Evolutionary conservation across 495 filamentous ascomycete species (phyloP), one percentile per base, ranked within the genome.

Genomic region (Talaromyces adpressus): DNA sequence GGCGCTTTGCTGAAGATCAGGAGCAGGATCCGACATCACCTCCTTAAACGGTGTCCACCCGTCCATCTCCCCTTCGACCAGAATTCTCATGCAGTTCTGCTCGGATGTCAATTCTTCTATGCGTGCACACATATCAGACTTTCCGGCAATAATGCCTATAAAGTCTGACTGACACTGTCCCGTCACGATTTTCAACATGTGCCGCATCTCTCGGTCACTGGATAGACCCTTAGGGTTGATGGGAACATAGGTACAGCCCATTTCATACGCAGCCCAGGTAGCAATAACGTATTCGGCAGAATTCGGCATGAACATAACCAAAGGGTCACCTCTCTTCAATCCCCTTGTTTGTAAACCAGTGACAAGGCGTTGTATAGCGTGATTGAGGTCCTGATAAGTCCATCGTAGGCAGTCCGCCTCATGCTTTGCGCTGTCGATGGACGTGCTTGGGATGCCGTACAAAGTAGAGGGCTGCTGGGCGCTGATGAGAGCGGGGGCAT

Each of bases 201-300:
- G 64, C 22, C 36, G 61, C 3, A 66, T 49, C 16, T 71, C 69
- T 30, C 23, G 30, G 22, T 9, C 23, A 29, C 66, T 62, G 7
- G 29, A 29, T 16, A 69, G 41, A 30, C 41, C 34, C 23, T 61
- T 61, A 14, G 67, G 69, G 39, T 64, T 64, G 39, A 71, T 59
- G 14, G 69, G 65, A 29, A 71, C 61, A 41, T 69, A 52, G n/a
- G 47, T 27, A 12, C 63, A 64, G 5, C 67, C 69, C 25, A 71
- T 62, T 14, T 23, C 45, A 32, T 67, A 69, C 6, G 64, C 69
- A n/a, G 67, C 69, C 63, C 62, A 64, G 0, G 63, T 69, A 3
- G 67, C 32, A 58, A 69, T 62, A 4, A 71, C 59, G 61, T 63
- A 69, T 57, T 71, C 69, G 49, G 62, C 68, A 8, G 41, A 45